Base-by-base conservation (phyloP, 345 rosid genomes). In the Carallia brachiata region DNA sequence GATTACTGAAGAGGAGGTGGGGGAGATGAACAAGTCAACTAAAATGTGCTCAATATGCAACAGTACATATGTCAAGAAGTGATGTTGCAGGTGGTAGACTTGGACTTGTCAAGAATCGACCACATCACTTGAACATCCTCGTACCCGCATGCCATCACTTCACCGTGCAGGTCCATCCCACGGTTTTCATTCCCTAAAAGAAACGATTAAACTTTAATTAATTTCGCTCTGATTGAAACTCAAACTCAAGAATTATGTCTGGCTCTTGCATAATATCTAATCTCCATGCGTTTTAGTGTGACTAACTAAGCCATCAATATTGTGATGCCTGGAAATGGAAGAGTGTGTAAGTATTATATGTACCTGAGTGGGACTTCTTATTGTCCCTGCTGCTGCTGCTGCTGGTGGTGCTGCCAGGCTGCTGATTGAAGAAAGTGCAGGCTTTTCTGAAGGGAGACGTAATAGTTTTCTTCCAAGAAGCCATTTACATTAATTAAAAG, bases 71-170 rank as follows among this genome's bases (percentile, higher is more conserved):
- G 50, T 44, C 50, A 44, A 3, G 50, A 44, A 44, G 17, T 44
- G 50, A 8, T 44, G 50, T 44, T 44, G 50, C 50, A 44, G 50
- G 76, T 27, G 39, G 75, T 61, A 70, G 94, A 77, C 75, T 83
- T 90, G 82, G 98, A 86, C 82, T 92, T 90, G 79, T 92, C 98
- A 2, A 92, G 91, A 78, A 92, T 92, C 40, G 98, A 93, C 97
- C 97, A 93, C 98, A 93, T 93, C 66, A 93, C 93, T 30, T 87
- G 97, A 66, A 90, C 96, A 64, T 93, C 98, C 67, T 93, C 91
- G 57, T 93, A 93, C 12, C 87, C 90, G 71, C 97, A 93, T 61
- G 97, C 95, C 98, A 89, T 90, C 61, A 90, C 98, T 66, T 93
- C 93, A 17, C 93, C 98, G 7, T 93, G 91, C 2, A 93, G 84